Evolutionary conservation across 2,329 filamentous ascomycete species (phyloP), one percentile per base, ranked within the genome.

Genomic region (Aureobasidium namibiae): DNA sequence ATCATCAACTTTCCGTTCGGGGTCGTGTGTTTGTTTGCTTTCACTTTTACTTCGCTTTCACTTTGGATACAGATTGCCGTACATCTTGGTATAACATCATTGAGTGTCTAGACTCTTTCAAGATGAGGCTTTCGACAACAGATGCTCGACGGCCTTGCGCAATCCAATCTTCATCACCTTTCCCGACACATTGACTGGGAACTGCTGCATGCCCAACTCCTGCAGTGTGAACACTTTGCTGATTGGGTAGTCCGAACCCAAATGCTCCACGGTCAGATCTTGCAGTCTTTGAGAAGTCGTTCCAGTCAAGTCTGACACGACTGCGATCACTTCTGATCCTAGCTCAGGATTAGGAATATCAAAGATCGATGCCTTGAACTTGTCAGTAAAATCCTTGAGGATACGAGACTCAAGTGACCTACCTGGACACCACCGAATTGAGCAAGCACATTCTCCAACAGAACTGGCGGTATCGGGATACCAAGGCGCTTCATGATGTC

Each of bases 161-260:
- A 56, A 34, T 29, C 44, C 52, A 34, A 56, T 56, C 39, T 56
- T 56, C 52, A 56, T 56, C 10, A 56, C 39, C 29, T 56, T 56
- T 11, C 52, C 52, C 2, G 52, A 44, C 26, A 56, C 52, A 6
- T 56, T 56, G 26, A 56, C 18, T 11, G 52, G 52, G 14, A 56
- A 56, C 39, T 44, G 26, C 21, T 44, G 38, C 38, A 56, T 33
- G 7, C 39, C 52, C 26, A 56, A 29, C 38, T 56, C 52, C 8
- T 42, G 26, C 26, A 56, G 39, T 7, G 52, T 34, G 9, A 56
- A 56, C 18, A 56, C 52, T 56, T 56, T 56, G 6, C 39, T 18
- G 7, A 56, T n/a, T 18, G 52, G 38, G 9, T 56, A 56, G 8
- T 56, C 52, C 3, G 52, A 39, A 16, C 52, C 52, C 18, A 56